Percentiles rank a stretch among this genome's conserved stretches.
Evolutionary conservation across 495 filamentous ascomycete species (phyloP).

Genomic region (Penicillium egyptiacum): DNA sequence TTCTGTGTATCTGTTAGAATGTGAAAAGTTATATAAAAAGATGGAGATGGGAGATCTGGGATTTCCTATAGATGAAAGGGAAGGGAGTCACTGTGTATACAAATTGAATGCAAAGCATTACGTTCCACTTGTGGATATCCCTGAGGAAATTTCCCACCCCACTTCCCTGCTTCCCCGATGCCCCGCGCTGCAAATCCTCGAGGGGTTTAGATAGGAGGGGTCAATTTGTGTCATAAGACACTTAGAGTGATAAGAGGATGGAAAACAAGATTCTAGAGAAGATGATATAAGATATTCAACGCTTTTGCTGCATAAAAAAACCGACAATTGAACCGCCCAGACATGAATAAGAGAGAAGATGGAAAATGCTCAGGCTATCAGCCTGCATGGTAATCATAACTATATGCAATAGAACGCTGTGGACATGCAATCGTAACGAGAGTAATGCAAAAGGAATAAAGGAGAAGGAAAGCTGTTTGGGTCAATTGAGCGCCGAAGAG

Average conservation of each 20-base stretch:
- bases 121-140: background rate
- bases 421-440: constrained; percentile 13
- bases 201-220: constrained; percentile 5
- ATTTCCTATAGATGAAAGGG: background rate
- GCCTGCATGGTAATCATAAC: constrained; percentile 2
- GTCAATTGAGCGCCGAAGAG: background rate
- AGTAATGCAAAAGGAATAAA: constrained; percentile 5
- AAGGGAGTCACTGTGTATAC: background rate
- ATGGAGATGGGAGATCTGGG: constrained; percentile 1
- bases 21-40: constrained; percentile 14
- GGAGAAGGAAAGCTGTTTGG: constrained; percentile 2
- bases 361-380: constrained; percentile 3
- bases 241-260: too few species aligned
- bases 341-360: constrained; percentile 5
- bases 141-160: constrained; percentile 4
- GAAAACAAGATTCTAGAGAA: background rate
- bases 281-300: background rate
- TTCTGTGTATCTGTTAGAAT: background rate
- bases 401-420: constrained; percentile 26
- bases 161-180: constrained; percentile 18
- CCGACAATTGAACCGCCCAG: constrained; percentile 7
- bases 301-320: constrained; percentile 10
- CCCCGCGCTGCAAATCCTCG: constrained; percentile 7
- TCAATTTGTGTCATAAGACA: background rate
- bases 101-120: background rate